Evolutionary conservation across 2,329 filamentous ascomycete genomes (phyloP).

Genomic region (Aspergillus ochraceus): DNA sequence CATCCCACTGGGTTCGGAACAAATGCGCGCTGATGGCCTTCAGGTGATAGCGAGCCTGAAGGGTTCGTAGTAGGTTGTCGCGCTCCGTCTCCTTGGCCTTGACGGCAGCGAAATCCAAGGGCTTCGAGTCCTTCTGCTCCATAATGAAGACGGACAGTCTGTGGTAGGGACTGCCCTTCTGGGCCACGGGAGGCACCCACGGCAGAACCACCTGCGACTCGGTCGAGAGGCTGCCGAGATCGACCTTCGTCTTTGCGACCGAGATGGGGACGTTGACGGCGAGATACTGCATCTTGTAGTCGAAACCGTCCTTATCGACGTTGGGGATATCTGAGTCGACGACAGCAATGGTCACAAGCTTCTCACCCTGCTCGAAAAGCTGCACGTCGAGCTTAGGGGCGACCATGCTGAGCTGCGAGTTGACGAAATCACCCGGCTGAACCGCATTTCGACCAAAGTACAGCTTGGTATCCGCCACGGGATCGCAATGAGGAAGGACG

Average conservation of each 20-base stretch:
- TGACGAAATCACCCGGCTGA: conserved; percentile 74
- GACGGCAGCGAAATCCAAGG: conserved; percentile 60
- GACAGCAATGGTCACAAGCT: conserved; percentile 80
- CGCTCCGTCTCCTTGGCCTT: conserved; percentile 54
- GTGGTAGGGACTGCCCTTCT: conserved; percentile 91
- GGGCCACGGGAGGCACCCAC: conserved; percentile 82
- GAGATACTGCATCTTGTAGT: conserved; percentile 82
- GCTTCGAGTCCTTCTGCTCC: conserved; percentile 67
- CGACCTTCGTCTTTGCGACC: conserved; percentile 60
- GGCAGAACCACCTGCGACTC: conserved; percentile 69
- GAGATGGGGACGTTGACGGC: conserved; percentile 71
- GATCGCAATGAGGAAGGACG: conserved; percentile 76
- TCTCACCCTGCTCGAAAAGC: conserved; percentile 77
- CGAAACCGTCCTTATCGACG: conserved; percentile 71
- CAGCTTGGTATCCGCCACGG: conserved; percentile 76
- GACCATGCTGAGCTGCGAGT: conserved; percentile 70
- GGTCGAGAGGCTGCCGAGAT: conserved; percentile 62
- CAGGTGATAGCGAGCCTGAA: conserved; percentile 68
- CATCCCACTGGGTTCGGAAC: conserved; percentile 89
- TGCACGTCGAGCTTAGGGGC: conserved; percentile 78
- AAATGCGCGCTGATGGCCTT: conserved; percentile 78
- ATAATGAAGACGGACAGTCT: conserved; percentile 81
- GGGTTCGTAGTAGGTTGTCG: conserved; percentile 70
- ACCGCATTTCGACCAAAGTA: conserved; percentile 72
- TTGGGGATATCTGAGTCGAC: conserved; percentile 90